phyloP scores from a whole-genome alignment of 2,329 filamentous ascomycete genomes.

The Proliferodiscus dingleyae region DNA sequence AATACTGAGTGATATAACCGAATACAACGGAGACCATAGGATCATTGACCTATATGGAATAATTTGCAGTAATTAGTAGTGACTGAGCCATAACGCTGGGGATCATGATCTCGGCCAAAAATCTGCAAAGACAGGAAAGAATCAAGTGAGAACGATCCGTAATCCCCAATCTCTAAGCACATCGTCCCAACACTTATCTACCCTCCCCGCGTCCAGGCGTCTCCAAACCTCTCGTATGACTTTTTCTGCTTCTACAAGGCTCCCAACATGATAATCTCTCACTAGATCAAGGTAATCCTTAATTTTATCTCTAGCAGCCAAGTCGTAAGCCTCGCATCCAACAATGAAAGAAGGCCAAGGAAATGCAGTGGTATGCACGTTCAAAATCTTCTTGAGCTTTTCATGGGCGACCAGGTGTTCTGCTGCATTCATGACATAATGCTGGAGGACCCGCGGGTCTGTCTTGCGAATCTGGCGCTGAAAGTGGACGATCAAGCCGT shows the following conservation, averaged over 20 bases:
- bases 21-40: too few species aligned
- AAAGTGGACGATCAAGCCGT: conserved; percentile 14
- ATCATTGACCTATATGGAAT: too few species aligned
- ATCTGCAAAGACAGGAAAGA: too few species aligned
- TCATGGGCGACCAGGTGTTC: conserved; percentile 14
- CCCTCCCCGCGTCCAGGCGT: conserved; percentile 8
- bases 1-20: too few species aligned
- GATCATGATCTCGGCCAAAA: too few species aligned
- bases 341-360: conserved; percentile 16
- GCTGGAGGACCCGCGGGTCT: conserved; percentile 13
- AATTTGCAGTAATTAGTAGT: too few species aligned
- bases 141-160: conserved; percentile 13
- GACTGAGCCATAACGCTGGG: too few species aligned
- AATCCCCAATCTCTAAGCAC: conserved; percentile 13
- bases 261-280: conserved; percentile 11
- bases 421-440: conserved; percentile 11
- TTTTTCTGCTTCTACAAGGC: conserved; percentile 10
- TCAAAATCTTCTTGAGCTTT: conserved; percentile 8
- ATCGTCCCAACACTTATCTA: conserved; percentile 12
- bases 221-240: conserved; percentile 16
- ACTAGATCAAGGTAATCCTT: conserved; percentile 10
- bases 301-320: conserved; percentile 8
- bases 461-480: conserved; percentile 14
- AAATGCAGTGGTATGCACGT: conserved; percentile 9
- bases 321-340: conserved; percentile 13